Conservation (phyloP, 2,329 filamentous ascomycete genomes). For the Chaetomium globosum region DNA sequence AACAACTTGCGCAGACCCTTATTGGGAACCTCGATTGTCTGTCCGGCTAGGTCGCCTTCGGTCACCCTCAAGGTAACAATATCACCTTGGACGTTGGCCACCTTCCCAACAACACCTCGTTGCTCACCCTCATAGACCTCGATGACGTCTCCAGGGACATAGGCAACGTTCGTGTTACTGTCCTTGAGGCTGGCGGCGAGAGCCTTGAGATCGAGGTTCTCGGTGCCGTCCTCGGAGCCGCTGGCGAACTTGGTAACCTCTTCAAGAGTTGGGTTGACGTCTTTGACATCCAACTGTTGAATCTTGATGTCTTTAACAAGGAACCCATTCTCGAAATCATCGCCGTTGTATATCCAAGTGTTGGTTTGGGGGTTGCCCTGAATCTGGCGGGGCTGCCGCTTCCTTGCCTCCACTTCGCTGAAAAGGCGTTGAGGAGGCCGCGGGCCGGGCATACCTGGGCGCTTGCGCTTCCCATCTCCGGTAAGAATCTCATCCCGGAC, state of each 20-base stretch:
- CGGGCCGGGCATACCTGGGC: slow-evolving; percentile 62
- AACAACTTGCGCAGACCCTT: slow-evolving; percentile 93
- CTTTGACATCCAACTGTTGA: slow-evolving; percentile 78
- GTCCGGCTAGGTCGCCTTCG: slow-evolving; percentile 78
- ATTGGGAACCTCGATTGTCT: slow-evolving; percentile 87
- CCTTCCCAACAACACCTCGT: slow-evolving; percentile 83
- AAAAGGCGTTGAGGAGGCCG: slow-evolving; percentile 87
- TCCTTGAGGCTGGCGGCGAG: slow-evolving; percentile 88
- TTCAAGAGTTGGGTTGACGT: slow-evolving; percentile 90
- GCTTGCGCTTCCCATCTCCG: slow-evolving; percentile 77
- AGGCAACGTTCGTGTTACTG: slow-evolving; percentile 77
- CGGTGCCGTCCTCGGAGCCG: slow-evolving; percentile 85
- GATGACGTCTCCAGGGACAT: slow-evolving; percentile 91
- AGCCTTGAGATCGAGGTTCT: slow-evolving; percentile 89
- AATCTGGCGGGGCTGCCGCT: slow-evolving; percentile 70
- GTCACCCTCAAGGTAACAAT: slow-evolving; percentile 87
- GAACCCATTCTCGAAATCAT: slow-evolving; percentile 91
- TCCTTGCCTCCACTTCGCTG: slow-evolving; percentile 88
- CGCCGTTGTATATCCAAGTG: slow-evolving; percentile 80
- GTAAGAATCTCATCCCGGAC: slow-evolving; percentile 71
- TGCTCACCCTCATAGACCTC: slow-evolving; percentile 97
- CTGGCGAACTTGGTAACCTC: slow-evolving; percentile 94
- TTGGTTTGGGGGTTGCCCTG: slow-evolving; percentile 74
- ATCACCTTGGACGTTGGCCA: slow-evolving; percentile 82
- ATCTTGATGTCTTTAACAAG: slow-evolving; percentile 92